A percentile compares a stretch with the other conserved stretches of the same genome.
Conservation (phyloP, 169 alveolate genomes). For the Plasmodium gonderi region DNA sequence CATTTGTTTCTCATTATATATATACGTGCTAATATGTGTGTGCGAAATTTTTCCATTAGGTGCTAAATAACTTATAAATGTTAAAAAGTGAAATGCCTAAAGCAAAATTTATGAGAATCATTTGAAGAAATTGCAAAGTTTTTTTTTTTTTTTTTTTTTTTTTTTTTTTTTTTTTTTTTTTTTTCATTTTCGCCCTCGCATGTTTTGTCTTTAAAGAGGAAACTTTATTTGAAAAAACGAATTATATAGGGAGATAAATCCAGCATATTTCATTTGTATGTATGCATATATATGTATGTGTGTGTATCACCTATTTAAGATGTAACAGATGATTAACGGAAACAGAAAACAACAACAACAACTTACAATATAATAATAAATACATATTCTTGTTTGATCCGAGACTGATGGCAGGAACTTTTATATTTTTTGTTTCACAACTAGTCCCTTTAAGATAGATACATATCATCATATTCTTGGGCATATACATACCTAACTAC, state of each 20-base stretch:
- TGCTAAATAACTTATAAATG: neutral
- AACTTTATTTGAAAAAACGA: neutral
- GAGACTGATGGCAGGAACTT: neutral
- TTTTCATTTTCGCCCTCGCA: neutral
- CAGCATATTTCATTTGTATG: neutral
- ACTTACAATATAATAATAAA: neutral
- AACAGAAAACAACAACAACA: neutral
- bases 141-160: neutral
- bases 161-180: neutral
- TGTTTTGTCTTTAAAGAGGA: neutral
- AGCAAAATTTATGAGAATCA: neutral
- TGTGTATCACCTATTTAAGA: neutral
- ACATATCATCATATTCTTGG: neutral
- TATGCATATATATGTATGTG: neutral
- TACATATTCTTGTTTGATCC: neutral
- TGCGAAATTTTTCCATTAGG: neutral
- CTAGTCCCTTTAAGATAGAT: neutral
- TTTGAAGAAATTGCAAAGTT: neutral
- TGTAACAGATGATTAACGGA: neutral
- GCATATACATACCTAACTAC: neutral
- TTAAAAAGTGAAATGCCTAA: neutral
- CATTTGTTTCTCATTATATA: neutral
- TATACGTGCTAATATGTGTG: neutral
- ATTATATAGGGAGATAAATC: neutral
- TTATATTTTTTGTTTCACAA: neutral